Base-by-base conservation (phyloP, 495 filamentous ascomycete genomes). In the Lasiosphaeria ovina region DNA sequence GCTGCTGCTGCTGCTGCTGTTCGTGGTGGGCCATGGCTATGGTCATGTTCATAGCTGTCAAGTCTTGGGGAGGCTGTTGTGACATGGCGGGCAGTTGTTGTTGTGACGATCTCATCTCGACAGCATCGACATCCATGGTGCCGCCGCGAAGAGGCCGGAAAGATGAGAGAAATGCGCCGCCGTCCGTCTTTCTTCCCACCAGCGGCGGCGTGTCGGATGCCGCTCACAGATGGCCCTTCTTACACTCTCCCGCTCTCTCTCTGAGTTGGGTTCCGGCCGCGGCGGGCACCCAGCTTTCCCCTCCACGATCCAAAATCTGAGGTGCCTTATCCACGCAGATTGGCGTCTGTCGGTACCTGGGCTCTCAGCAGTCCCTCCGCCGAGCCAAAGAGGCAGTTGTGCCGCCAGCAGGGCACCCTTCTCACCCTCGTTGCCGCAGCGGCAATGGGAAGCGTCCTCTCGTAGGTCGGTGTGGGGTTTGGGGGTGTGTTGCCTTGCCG, bases 71-170 rank as follows among this genome's bases (percentile, higher is more conserved):
- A 24, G 24, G 24, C 24, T 24, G 24, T 24, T 24, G 24, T 24
- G 24, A 54, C 38, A 60, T 45, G 45, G 57, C 57, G 35, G 62
- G 57, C 24, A 61, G 54, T 57, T 47, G 48, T 40, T 59, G 54
- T 57, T 47, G 48, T 38, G 62, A 56, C 57, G 59, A 61, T 59
- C 61, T 60, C 59, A 68, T 72, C 50, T 67, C 61, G 44, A 14
- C 44, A 7, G 12, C 12, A 12, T 42, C 38, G 8, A 62, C 59
- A 57, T 72, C 71, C 62, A 68, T 67, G 16, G 51, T 51, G 52
- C 59, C 44, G 36, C 17, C 7, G 38, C 24, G 59, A 35, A 16
- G 11, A 47, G 8, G 44, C 44, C 14, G 38, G 35, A 54, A 32
- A 33, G 32, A 49, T 35, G 42, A 52, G 33, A 45, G 10, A n/a